Percentiles rank a stretch among this genome's conserved stretches.
These are phyloP conservation scores for Helianthus tuberosus DNA, from an alignment of 129 eudicot genomes.

Conservation along the genomic window DNA sequence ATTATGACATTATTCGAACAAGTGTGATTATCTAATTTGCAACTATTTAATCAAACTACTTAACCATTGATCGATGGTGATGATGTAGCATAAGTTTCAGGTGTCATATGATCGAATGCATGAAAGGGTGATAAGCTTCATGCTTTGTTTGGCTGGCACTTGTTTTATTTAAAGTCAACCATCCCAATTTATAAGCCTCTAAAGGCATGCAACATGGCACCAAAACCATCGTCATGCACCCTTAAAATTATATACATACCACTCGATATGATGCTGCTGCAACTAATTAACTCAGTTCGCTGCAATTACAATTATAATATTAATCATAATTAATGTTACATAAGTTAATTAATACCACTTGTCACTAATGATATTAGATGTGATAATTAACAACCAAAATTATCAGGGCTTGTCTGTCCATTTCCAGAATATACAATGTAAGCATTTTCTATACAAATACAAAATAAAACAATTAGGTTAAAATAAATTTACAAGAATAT, in stretches of 20 bases:
- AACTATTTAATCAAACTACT: neutral
- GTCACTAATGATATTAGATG: neutral
- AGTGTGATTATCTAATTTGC: neutral
- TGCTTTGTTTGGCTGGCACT: slow-evolving; percentile 32
- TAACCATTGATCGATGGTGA: neutral
- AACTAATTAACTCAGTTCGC: slow-evolving; percentile 11
- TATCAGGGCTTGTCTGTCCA: no score
- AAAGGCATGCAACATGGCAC: slow-evolving; percentile 41
- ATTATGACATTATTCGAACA: neutral
- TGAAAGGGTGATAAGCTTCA: slow-evolving; percentile 29
- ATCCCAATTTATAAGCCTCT: neutral
- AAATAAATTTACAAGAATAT: no score
- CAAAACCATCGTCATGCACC: slow-evolving; percentile 23
- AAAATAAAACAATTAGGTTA: neutral
- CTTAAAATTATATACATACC: neutral
- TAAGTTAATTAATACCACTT: neutral
- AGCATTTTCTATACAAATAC: neutral
- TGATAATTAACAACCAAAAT: no score
- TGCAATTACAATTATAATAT: slow-evolving; percentile 14
- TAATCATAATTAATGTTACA: neutral
- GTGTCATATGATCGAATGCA: slow-evolving; percentile 16
- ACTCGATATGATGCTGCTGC: slow-evolving; percentile 1
- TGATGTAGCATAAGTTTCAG: slow-evolving; percentile 1
- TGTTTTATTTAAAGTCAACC: slow-evolving; percentile 30
- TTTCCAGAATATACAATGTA: neutral